phyloP scores from a whole-genome alignment of 495 filamentous ascomycete species.

The Penicillium alfredii region DNA sequence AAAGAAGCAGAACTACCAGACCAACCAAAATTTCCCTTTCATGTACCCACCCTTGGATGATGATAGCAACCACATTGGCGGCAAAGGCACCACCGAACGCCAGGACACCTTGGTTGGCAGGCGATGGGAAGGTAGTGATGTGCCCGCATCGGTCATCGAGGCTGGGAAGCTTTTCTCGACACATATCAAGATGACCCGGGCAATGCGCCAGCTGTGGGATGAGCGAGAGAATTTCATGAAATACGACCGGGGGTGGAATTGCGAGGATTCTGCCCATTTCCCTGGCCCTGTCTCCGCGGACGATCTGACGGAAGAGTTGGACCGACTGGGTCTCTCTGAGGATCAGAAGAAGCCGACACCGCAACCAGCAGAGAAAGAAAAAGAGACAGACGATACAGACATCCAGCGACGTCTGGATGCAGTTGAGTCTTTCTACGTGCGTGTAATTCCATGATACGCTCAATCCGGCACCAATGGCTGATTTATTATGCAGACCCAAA shows the following conservation, averaged over 20 bases:
- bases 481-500: constrained; percentile 50
- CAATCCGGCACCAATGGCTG: constrained; percentile 9
- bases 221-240: constrained; percentile 86
- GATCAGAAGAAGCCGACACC: constrained; percentile 24
- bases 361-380: constrained; percentile 32
- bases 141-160: constrained; percentile 88
- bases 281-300: constrained; percentile 43
- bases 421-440: constrained; percentile 80
- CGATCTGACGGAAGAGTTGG: constrained; percentile 13
- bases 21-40: constrained; percentile 97
- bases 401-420: constrained; percentile 62
- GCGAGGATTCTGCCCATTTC: constrained; percentile 39
- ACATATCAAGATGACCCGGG: constrained; percentile 81
- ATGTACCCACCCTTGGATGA: constrained; percentile 89
- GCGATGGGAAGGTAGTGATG: constrained; percentile 84
- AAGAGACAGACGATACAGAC: constrained; percentile 52
- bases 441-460: constrained; percentile 25
- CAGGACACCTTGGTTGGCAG: constrained; percentile 73
- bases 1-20: constrained; percentile 99
- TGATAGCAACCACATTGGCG: constrained; percentile 75
- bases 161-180: constrained; percentile 89
- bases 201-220: constrained; percentile 90
- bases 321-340: constrained; percentile 25
- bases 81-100: constrained; percentile 70
- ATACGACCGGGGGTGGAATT: constrained; percentile 83